These are phyloP conservation scores for Phytophthora sp. DNA, from an alignment of 352 stramenopile genomes.

Conservation along the genomic window DNA sequence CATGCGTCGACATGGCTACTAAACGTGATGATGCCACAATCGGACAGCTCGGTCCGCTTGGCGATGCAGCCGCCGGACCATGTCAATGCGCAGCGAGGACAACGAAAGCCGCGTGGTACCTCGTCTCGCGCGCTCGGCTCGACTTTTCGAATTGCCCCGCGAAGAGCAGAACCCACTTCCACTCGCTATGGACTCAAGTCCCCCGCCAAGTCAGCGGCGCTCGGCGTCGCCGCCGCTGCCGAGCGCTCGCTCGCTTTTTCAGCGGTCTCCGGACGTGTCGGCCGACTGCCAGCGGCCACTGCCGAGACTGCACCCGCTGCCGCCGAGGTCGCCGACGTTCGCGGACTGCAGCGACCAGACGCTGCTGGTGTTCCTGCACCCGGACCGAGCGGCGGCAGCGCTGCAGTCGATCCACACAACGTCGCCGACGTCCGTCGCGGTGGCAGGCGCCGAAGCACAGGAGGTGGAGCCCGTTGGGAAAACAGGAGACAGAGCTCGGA, in stretches of 20 bases:
- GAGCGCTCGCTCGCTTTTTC: slow-evolving; percentile 21
- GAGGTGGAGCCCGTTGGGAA: slow-evolving; percentile 1
- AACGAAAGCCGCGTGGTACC: background rate
- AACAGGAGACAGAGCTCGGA: background rate
- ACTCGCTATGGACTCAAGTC: slow-evolving; percentile 6
- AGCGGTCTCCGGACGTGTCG: slow-evolving; percentile 13
- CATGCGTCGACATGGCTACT: background rate
- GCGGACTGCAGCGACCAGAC: slow-evolving; percentile 10
- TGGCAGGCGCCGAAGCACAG: background rate
- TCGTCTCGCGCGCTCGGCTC: background rate
- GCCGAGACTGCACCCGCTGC: slow-evolving; percentile 19
- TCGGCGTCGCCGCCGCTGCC: slow-evolving; percentile 18
- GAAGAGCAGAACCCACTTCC: slow-evolving; percentile 1
- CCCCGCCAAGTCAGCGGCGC: background rate
- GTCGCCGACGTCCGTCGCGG: slow-evolving; percentile 18
- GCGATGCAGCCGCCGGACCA: slow-evolving; percentile 13
- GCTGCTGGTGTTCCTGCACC: slow-evolving; percentile 26
- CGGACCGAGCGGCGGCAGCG: background rate
- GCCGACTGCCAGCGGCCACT: slow-evolving; percentile 16
- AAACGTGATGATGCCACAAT: slow-evolving; percentile 21
- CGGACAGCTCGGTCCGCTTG: slow-evolving; percentile 2
- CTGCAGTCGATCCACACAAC: background rate
- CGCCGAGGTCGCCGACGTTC: slow-evolving; percentile 6
- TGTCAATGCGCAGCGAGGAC: slow-evolving; percentile 7
- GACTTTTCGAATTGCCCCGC: slow-evolving; percentile 23